Evolutionary conservation across 1,284 basidiomycete species (phyloP), one percentile per base, ranked within the genome.

Genomic region (Tilletia caries): DNA sequence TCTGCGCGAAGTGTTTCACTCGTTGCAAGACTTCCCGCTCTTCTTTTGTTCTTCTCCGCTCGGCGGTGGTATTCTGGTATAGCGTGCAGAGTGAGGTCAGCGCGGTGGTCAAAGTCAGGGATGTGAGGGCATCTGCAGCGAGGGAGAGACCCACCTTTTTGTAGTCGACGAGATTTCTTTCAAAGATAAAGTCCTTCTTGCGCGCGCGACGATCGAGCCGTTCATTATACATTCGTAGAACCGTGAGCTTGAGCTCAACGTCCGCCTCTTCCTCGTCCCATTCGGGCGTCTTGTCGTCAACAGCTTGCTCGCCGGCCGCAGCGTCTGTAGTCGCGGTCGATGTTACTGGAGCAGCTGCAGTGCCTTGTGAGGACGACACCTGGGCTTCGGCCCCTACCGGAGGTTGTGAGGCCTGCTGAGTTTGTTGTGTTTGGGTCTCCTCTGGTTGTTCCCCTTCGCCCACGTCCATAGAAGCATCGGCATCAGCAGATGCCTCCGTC

Each of bases 201-300:
- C 93, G 91, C 71, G 90, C 85, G 43, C 95, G 88, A 84, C 91
- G 93, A 74, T 94, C 91, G n/a, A 98, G 87, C 67, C 92, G 89
- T 73, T 93, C 92, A 77, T 89, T 89, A 85, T 98, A 98, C 86
- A 95, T 94, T 81, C 96, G 92, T 73, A 98, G 85, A 68, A 98
- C 84, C 0, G 91, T 89, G 41, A 97, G 85, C 86, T 98, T 98
- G 85, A 97, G 91, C 33, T 89, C 87, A n/a, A 98, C 85, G 43
- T 95, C 95, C 54, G 73, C 71, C 29, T 93, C 91, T 33, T 88
- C 87, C 41, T 93, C 95, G 83, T 97, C 95, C 76, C 80, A 82
- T 66, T 83, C 81, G 29, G 81, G 77, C 13, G 77, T 75, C 32
- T 75, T 73, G 65, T 81, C 79, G 50, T 79, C 58, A 20, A 62